These are phyloP conservation scores for Dactylellina leptospora DNA, from an alignment of 2,329 filamentous ascomycete genomes.

Conservation along the genomic window DNA sequence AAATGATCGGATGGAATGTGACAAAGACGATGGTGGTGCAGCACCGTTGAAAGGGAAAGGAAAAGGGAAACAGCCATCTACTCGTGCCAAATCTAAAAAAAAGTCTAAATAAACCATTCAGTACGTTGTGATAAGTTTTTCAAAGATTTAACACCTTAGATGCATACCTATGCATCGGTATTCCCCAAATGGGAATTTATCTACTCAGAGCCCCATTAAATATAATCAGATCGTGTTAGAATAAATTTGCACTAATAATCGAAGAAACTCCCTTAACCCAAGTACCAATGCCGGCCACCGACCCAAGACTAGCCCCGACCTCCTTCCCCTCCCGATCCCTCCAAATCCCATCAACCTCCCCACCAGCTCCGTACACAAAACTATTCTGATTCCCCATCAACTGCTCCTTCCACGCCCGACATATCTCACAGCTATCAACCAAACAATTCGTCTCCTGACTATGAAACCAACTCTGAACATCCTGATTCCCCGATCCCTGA, in stretches of 20 bases:
- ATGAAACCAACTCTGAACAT: constrained; percentile 51
- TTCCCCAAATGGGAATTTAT: too few relatives aligned
- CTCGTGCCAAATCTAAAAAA: too few relatives aligned
- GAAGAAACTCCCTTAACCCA: constrained; percentile 7
- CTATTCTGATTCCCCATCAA: constrained; percentile 35
- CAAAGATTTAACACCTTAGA: too few relatives aligned
- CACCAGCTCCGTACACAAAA: constrained; percentile 17
- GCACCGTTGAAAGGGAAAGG: too few relatives aligned
- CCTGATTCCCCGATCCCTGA: constrained; percentile 38
- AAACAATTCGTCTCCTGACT: constrained; percentile 45
- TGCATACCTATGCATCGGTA: too few relatives aligned
- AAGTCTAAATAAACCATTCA: too few relatives aligned
- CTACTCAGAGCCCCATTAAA: too few relatives aligned
- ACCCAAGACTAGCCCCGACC: constrained; percentile 16
- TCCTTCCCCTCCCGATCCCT: constrained; percentile 18
- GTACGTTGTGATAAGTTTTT: too few relatives aligned
- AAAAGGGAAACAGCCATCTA: too few relatives aligned
- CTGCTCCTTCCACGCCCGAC: constrained; percentile 29
- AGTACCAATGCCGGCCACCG: neutral
- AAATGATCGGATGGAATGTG: too few relatives aligned
- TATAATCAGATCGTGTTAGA: too few relatives aligned
- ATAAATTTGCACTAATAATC: neutral
- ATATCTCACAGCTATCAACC: constrained; percentile 33
- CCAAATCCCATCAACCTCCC: constrained; percentile 32
- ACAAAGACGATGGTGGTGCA: too few relatives aligned